Percentiles rank a stretch among this genome's conserved stretches.
phyloP scores from a whole-genome alignment of 2,329 filamentous ascomycete genomes.

The Chrysosporium queenslandicum region DNA sequence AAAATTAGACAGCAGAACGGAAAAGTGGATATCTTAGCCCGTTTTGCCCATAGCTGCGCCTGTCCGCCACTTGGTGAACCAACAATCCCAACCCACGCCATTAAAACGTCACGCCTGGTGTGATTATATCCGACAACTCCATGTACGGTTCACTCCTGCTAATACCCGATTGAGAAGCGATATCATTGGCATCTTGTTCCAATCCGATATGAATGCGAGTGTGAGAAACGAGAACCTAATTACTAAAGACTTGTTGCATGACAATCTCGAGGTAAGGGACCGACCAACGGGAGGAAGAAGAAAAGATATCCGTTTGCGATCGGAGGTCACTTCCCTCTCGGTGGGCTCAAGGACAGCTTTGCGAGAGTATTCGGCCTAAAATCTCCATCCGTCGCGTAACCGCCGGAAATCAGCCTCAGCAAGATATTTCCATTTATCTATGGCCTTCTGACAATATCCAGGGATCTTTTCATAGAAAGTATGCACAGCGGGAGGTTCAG shows the following conservation, averaged over 20 bases:
- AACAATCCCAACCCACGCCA: not conserved
- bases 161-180: not conserved
- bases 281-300: not conserved
- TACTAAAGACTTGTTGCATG: no score
- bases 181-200: not conserved
- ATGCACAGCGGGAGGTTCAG: not conserved
- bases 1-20: not conserved
- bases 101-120: not conserved
- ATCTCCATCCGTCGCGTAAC: slow-evolving; percentile 17
- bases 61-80: not conserved
- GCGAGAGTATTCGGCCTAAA: slow-evolving; percentile 8
- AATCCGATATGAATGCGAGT: not conserved
- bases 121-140: not conserved
- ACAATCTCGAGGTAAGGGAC: no score
- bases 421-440: slow-evolving; percentile 2
- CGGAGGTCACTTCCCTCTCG: not conserved
- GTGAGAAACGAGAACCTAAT: no score
- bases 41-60: not conserved
- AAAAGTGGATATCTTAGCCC: not conserved
- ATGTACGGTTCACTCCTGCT: not conserved
- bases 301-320: not conserved
- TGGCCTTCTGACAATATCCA: not conserved
- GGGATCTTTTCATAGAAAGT: not conserved
- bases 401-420: slow-evolving; percentile 13
- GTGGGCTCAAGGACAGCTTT: slow-evolving; percentile 4